Evolutionary conservation across 768 basidiomycete genomes (phyloP).

Genomic region (Lactarius tabidus): DNA sequence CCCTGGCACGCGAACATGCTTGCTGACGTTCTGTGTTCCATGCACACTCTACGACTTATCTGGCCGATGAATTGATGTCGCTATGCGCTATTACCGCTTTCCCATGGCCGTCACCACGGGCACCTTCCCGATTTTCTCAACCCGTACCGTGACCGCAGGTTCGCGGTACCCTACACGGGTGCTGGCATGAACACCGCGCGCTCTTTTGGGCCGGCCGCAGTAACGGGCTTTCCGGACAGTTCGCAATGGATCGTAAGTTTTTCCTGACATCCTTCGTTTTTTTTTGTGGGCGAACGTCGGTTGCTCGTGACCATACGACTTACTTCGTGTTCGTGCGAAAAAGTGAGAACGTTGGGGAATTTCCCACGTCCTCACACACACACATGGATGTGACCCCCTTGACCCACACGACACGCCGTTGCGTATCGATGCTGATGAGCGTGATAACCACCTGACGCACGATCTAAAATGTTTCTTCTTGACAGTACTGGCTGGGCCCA

Average conservation of each 20-base stretch:
- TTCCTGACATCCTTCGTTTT: neutral
- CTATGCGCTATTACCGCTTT: neutral
- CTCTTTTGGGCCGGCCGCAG: slow-evolving; percentile 64
- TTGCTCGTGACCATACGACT: neutral
- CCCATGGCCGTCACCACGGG: neutral
- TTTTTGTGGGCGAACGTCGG: neutral
- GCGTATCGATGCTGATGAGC: slow-evolving; percentile 13
- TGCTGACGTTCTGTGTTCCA: neutral
- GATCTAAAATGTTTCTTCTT: neutral
- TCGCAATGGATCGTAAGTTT: slow-evolving; percentile 60
- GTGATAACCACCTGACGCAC: slow-evolving; percentile 2
- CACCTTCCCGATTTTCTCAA: neutral
- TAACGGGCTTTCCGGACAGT: slow-evolving; percentile 51
- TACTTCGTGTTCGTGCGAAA: neutral
- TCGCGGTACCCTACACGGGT: slow-evolving; percentile 58
- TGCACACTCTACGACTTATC: neutral
- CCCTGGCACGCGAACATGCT: neutral
- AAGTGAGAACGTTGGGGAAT: neutral
- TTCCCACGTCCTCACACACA: neutral
- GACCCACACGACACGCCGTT: slow-evolving; percentile 10
- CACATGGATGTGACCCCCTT: neutral
- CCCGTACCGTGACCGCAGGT: slow-evolving; percentile 36
- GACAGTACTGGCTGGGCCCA: slow-evolving; percentile 69
- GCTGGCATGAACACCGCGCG: slow-evolving; percentile 67
- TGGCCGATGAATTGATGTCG: neutral